Conservation (phyloP, 371 early-diverging fungal genomes). For the Cokeromyces recurvatus region DNA sequence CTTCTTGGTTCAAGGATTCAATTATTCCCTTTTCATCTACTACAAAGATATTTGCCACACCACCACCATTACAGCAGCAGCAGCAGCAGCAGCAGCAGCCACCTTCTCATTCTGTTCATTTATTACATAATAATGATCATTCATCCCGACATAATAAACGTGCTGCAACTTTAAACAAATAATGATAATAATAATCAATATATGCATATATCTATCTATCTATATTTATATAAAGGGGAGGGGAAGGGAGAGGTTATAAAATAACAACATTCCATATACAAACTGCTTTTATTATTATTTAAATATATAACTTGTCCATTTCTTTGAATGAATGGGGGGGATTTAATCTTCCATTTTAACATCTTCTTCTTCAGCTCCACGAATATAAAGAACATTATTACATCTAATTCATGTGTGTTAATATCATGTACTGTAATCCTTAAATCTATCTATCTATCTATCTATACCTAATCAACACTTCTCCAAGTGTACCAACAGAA, state of each 20-base stretch:
- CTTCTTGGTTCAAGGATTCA: constrained; percentile 25
- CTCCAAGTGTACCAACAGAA: constrained; percentile 85
- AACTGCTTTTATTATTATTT: background rate
- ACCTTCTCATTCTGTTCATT: no score
- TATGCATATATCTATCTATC: no score
- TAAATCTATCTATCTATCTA: background rate
- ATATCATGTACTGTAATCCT: background rate
- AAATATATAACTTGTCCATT: background rate
- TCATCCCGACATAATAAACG: background rate
- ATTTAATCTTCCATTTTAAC: constrained; percentile 38
- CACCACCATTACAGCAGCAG: no score
- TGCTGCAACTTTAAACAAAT: no score
- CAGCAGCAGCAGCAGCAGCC: no score
- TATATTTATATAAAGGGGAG: no score
- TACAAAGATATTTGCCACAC: constrained; percentile 1
- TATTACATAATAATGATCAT: constrained; percentile 6
- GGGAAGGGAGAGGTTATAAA: background rate
- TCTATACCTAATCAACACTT: constrained; percentile 83
- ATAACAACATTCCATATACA: background rate
- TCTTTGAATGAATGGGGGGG: constrained; percentile 1
- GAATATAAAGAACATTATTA: constrained; percentile 85
- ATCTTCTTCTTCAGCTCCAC: constrained; percentile 63
- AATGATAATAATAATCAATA: no score
- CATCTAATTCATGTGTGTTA: constrained; percentile 48
- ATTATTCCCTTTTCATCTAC: background rate